Base-by-base conservation (phyloP, 1,284 basidiomycete species). In the Ceratobasidium sp. region DNA sequence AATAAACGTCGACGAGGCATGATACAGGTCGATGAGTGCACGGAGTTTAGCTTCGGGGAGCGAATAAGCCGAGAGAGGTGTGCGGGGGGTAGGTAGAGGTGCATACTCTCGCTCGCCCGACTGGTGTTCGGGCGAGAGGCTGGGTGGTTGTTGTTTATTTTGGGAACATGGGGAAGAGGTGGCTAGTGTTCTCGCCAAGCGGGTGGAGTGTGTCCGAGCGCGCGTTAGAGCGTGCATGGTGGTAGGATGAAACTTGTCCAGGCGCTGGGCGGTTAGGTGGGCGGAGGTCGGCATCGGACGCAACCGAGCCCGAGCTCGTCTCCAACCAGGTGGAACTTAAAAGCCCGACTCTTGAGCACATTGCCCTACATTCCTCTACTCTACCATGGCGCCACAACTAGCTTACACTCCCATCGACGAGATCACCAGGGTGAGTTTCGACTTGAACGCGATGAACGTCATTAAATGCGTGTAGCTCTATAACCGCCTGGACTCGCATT, bases 401-500 rank as follows among this genome's bases (percentile, higher is more conserved):
- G 57, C 17, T 7, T 69, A 69, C 32, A 72, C 71, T 25, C 53
- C 71, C 20, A 38, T 69, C 29, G 71, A 70, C n/a, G 71, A 72
- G 49, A 72, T 72, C 20, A 20, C 52, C 29, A 31, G 68, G 54
- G 71, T 70, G 34, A 50, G 58, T 56, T 32, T 22, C 40, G 54
- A 38, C 22, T 15, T 50, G 17, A 22, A n/a, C 27, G n/a, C 49
- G 35, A 45, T 7, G 58, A 10, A 68, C 12, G 20, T 40, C 5
- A 31, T 13, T 15, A 52, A 25, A 13, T 15, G 27, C 25, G 43
- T 32, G 8, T 62, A 72, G 71, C 70, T 72, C 17, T 78, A 79
- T 72, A 72, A 74, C 17, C 75, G 76, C 3, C 76, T 83, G 10
- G 73, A 77, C 27, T 72, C 70, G 7, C 75, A 76, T 34, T 83